phyloP scores from a whole-genome alignment of 169 alveolate species.

The Besnoitia besnoiti region DNA sequence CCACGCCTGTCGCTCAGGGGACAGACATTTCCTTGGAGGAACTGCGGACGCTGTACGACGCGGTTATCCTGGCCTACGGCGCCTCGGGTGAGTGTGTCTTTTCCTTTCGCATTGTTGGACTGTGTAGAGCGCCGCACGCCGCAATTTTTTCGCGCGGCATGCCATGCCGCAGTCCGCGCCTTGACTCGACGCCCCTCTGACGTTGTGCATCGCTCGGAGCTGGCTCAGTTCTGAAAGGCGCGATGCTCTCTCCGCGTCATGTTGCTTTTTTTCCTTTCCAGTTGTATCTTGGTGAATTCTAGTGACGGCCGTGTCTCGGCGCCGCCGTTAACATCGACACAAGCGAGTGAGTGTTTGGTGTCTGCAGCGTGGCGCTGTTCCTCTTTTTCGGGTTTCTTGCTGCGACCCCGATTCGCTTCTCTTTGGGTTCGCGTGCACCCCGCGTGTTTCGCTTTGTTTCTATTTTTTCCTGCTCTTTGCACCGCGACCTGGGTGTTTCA shows the following conservation, averaged over 20 bases:
- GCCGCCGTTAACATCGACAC: no score
- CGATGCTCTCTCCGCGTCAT: no score
- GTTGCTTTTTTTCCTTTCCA: no score
- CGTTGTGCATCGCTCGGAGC: no score
- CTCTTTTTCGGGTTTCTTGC: background rate
- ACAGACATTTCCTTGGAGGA: constrained; percentile 52
- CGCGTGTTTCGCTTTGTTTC: background rate
- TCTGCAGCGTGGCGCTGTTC: background rate
- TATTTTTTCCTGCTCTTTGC: background rate
- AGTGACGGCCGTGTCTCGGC: no score
- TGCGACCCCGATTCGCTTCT: no score
- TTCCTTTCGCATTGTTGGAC: background rate
- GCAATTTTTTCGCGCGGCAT: no score
- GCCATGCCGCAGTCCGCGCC: no score
- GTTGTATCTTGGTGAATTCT: no score
- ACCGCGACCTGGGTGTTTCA: background rate
- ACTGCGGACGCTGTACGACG: constrained; percentile 75
- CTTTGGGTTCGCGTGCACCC: background rate
- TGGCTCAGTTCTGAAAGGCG: no score
- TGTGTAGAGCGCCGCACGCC: no score
- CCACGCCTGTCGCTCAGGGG: constrained; percentile 46
- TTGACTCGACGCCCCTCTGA: no score
- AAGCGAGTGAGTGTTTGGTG: background rate
- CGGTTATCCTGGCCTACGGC: constrained; percentile 80
- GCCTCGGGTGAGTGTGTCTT: constrained; percentile 60